Base-by-base conservation (phyloP, 2,329 filamentous ascomycete genomes). In the Penicillium aurantiogriseum region DNA sequence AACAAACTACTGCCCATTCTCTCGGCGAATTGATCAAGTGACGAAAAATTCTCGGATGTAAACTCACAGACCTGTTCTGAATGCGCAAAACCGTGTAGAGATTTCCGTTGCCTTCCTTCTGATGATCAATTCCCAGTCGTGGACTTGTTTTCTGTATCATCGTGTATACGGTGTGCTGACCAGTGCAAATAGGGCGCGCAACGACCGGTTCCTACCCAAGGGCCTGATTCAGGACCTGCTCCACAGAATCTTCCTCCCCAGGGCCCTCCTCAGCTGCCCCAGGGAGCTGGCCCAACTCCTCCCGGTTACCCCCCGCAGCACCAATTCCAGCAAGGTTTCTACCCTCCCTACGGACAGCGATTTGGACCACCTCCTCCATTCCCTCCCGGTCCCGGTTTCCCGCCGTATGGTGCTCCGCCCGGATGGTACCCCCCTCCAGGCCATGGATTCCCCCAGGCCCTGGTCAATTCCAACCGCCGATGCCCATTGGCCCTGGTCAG, bases 41-140 rank as follows among this genome's bases (percentile, higher is more conserved):
- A 86, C 96, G 92, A 96, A 95, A 94, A 80, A 80, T 96, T 90
- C 88, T 84, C 92, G 92, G 92, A 96, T 96, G 91, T 94, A 91
- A 96, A 95, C 78, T 71, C 72, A 80, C 79, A 83, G 82, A 85
- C 83, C 81, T 85, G 85, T 83, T 86, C 88, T 88, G 89, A 88
- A 88, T 89, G 91, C 91, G 92, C 92, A 96, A 91, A 88, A 81
- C 84, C 84, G 81, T 96, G 92, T 96, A 88, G 92, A 96, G 79
- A 86, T 88, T 89, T 96, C 92, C 92, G 92, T 96, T 97, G 92
- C 92, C 92, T 97, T 97, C 92, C 92, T 97, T 96, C 92, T 97
- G 92, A 96, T 87, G 67, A 74, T 67, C 67, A 66, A 62, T 58
- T 51, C 29, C 33, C 54, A 52, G 54, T 46, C 46, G 54, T 42